A percentile compares a stretch with the other conserved stretches of the same genome.
phyloP scores from a whole-genome alignment of 1,284 basidiomycete species.

The Papiliotrema nemorosa region DNA sequence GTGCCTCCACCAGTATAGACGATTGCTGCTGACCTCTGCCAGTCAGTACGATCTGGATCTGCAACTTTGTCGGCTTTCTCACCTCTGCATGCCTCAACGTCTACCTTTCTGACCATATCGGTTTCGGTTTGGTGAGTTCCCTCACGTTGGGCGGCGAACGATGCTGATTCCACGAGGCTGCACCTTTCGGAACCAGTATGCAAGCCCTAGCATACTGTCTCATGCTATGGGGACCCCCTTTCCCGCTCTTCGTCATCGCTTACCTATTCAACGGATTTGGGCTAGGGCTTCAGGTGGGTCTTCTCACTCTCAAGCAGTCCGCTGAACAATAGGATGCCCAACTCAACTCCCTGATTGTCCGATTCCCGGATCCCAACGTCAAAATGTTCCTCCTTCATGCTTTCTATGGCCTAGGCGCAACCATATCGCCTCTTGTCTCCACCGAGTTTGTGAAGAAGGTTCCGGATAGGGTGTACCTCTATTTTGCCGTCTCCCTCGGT shows the following conservation, averaged over 20 bases:
- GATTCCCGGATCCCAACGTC: slow-evolving; percentile 33
- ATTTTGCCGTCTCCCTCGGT: slow-evolving; percentile 62
- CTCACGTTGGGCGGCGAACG: background rate
- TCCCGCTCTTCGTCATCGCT: slow-evolving; percentile 61
- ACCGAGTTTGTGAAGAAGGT: slow-evolving; percentile 61
- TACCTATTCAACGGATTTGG: slow-evolving; percentile 63
- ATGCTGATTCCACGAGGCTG: slow-evolving; percentile 18
- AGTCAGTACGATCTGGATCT: slow-evolving; percentile 60
- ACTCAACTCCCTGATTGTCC: slow-evolving; percentile 36
- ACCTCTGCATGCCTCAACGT: slow-evolving; percentile 55
- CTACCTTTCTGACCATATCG: slow-evolving; percentile 54
- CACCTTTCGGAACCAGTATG: slow-evolving; percentile 31
- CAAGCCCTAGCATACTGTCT: slow-evolving; percentile 56
- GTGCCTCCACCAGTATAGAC: slow-evolving; percentile 51
- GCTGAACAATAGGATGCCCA: slow-evolving; percentile 33
- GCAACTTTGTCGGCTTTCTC: slow-evolving; percentile 57
- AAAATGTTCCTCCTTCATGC: slow-evolving; percentile 67
- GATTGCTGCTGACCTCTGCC: slow-evolving; percentile 46
- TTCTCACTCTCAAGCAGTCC: slow-evolving; percentile 50
- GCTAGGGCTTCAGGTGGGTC: slow-evolving; percentile 55
- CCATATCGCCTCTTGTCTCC: slow-evolving; percentile 62
- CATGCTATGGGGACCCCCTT: slow-evolving; percentile 61
- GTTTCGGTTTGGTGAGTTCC: slow-evolving; percentile 56
- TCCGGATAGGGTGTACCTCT: slow-evolving; percentile 56
- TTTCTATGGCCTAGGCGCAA: slow-evolving; percentile 62